Conservation (phyloP, 2,329 filamentous ascomycete species). For the Cladosporium sp. region DNA sequence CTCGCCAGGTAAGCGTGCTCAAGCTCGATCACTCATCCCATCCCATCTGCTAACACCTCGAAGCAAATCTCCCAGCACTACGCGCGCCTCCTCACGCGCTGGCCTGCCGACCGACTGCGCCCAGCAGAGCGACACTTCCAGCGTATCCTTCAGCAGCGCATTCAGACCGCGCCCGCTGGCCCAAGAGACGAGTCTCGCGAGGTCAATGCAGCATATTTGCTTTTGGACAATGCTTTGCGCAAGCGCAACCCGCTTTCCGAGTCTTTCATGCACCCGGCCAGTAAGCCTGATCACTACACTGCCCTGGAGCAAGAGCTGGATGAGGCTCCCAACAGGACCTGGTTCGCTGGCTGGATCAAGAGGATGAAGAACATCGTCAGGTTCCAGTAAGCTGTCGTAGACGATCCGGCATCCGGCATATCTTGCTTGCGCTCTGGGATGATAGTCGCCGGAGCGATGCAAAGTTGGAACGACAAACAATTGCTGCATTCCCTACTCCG, state of each 20-base stretch:
- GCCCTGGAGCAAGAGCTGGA: constrained; percentile 50
- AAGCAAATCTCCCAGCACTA: constrained; percentile 44
- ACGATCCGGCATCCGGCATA: no score
- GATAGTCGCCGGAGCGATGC: not conserved
- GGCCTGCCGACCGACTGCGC: constrained; percentile 49
- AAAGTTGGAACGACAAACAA: not conserved
- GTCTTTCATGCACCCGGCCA: constrained; percentile 46
- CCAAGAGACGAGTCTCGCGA: constrained; percentile 38
- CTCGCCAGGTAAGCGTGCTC: constrained; percentile 19
- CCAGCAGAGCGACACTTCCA: constrained; percentile 41
- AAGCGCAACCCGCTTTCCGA: constrained; percentile 47
- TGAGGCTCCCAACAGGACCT: constrained; percentile 48
- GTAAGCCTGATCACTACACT: constrained; percentile 50
- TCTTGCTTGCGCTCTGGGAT: not conserved
- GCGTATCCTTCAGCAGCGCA: constrained; percentile 39
- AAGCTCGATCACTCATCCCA: not conserved
- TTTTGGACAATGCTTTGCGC: constrained; percentile 57
- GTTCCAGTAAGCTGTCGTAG: not conserved
- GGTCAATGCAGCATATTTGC: constrained; percentile 55
- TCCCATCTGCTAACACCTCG: constrained; percentile 4
- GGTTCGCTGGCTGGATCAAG: constrained; percentile 42
- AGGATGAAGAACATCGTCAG: constrained; percentile 29
- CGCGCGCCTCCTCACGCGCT: constrained; percentile 45
- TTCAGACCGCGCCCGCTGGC: constrained; percentile 29
- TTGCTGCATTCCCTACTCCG: not conserved